phyloP scores from a whole-genome alignment of 805 yeast species.

The Myxozyma lipomycoides region DNA sequence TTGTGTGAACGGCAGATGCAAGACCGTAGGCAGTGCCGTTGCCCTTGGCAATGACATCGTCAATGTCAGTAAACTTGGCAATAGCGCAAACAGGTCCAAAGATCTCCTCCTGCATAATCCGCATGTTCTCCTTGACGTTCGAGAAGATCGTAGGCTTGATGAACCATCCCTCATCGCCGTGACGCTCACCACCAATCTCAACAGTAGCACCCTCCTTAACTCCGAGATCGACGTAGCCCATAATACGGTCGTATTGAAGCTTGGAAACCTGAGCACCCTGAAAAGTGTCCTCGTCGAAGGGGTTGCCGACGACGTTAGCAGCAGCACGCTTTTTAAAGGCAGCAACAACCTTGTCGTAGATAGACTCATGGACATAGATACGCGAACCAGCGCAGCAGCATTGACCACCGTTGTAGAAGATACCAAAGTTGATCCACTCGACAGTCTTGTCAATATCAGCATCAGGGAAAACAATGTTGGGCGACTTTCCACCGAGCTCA shows the following conservation, averaged over 20 bases:
- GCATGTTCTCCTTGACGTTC: slow-evolving; percentile 69
- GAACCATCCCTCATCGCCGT: slow-evolving; percentile 52
- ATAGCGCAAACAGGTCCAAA: slow-evolving; percentile 92
- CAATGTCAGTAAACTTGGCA: slow-evolving; percentile 74
- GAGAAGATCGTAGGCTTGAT: slow-evolving; percentile 76
- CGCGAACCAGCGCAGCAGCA: slow-evolving; percentile 95
- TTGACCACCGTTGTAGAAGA: slow-evolving; percentile 92
- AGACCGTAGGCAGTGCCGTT: slow-evolving; percentile 81
- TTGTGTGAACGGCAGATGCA: slow-evolving; percentile 87
- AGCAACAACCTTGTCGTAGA: slow-evolving; percentile 71
- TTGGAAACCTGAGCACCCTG: slow-evolving; percentile 93
- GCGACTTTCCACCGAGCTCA: slow-evolving; percentile 96
- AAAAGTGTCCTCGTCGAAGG: slow-evolving; percentile 69
- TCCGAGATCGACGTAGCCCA: slow-evolving; percentile 73
- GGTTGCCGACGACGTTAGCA: slow-evolving; percentile 64
- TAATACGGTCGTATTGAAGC: slow-evolving; percentile 71
- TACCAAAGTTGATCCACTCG: slow-evolving; percentile 71
- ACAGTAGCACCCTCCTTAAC: slow-evolving; percentile 78
- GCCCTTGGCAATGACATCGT: slow-evolving; percentile 73
- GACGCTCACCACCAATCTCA: slow-evolving; percentile 77
- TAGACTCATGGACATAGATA: slow-evolving; percentile 76
- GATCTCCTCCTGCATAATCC: slow-evolving; percentile 81
- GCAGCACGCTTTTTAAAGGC: slow-evolving; percentile 55
- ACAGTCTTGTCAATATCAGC: slow-evolving; percentile 76
- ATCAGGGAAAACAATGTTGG: slow-evolving; percentile 82